Percentiles rank a stretch among this genome's conserved stretches.
These are phyloP conservation scores for Tylopilus cervinicoccineus DNA, from an alignment of 768 basidiomycete genomes.

Conservation along the genomic window DNA sequence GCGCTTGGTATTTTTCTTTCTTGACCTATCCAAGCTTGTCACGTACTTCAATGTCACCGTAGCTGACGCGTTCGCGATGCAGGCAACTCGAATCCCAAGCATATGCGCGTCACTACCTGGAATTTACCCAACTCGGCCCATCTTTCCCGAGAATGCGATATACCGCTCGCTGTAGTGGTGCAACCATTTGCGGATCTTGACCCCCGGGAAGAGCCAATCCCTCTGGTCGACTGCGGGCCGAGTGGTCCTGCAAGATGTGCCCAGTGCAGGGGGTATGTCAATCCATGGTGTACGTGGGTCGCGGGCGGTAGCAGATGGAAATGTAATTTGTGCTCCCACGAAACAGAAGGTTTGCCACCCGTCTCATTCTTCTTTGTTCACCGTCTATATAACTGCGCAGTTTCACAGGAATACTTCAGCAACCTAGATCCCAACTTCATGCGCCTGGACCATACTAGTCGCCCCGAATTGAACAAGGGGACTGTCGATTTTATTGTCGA, in stretches of 20 bases:
- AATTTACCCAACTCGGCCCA: slow-evolving; percentile 78
- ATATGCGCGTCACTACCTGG: slow-evolving; percentile 87
- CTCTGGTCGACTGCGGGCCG: slow-evolving; percentile 67
- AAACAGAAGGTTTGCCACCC: slow-evolving; percentile 69
- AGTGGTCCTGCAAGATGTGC: slow-evolving; percentile 81
- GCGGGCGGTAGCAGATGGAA: slow-evolving; percentile 83
- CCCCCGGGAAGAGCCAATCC: slow-evolving; percentile 73
- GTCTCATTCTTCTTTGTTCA: slow-evolving; percentile 3
- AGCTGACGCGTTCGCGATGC: slow-evolving; percentile 13
- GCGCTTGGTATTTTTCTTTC: not conserved
- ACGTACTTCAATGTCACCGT: not conserved
- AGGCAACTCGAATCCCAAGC: slow-evolving; percentile 92
- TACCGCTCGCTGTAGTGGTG: slow-evolving; percentile 81
- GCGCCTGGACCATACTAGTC: slow-evolving; percentile 73
- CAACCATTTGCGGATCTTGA: slow-evolving; percentile 90
- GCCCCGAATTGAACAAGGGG: slow-evolving; percentile 86
- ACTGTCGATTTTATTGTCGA: slow-evolving; percentile 89
- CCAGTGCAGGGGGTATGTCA: slow-evolving; percentile 85
- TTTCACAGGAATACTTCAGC: slow-evolving; percentile 78
- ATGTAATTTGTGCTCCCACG: slow-evolving; percentile 85
- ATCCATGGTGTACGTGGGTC: slow-evolving; percentile 88
- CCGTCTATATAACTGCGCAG: slow-evolving; percentile 36
- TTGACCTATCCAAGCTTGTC: not conserved
- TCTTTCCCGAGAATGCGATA: slow-evolving; percentile 73
- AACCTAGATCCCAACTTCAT: slow-evolving; percentile 74